Evolutionary conservation across 1,139 yeast genomes (phyloP).

Genomic region (Saccharomyces pastorianus): DNA sequence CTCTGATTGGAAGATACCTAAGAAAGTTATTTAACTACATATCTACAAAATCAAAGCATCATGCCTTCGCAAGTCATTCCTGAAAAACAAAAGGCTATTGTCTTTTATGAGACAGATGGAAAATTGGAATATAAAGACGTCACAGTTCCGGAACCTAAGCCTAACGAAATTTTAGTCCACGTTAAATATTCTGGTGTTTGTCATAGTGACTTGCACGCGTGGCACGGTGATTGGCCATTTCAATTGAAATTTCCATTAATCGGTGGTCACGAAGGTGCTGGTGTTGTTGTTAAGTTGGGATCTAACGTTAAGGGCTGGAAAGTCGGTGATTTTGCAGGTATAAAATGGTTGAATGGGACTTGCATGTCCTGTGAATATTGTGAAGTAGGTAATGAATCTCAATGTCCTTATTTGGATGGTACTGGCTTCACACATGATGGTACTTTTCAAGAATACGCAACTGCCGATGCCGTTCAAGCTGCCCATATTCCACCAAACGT

Average conservation of each 20-base stretch:
- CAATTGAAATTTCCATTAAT: conserved; percentile 53
- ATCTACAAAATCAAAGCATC: conserved; percentile 1
- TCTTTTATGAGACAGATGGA: conserved; percentile 64
- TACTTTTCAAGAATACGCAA: conserved; percentile 75
- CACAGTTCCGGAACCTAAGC: conserved; percentile 60
- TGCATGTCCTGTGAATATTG: conserved; percentile 71
- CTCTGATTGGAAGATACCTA: not conserved
- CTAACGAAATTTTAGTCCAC: conserved; percentile 58
- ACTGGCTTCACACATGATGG: conserved; percentile 80
- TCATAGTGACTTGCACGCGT: conserved; percentile 72
- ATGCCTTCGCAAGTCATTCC: conserved; percentile 36
- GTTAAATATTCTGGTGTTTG: conserved; percentile 73
- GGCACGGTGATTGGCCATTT: conserved; percentile 73
- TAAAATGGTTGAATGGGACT: conserved; percentile 66
- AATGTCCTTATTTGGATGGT: conserved; percentile 59
- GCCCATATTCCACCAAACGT: conserved; percentile 65
- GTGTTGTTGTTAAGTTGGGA: conserved; percentile 70
- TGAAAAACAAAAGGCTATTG: conserved; percentile 60
- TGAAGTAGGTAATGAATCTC: conserved; percentile 58
- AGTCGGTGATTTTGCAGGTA: conserved; percentile 71
- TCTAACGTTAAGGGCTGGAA: conserved; percentile 59
- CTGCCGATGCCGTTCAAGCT: conserved; percentile 82
- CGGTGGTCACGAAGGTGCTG: conserved; percentile 87
- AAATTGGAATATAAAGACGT: conserved; percentile 54
- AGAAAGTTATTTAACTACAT: not conserved